Evolutionary conservation across 2,329 filamentous ascomycete species (phyloP), one percentile per base, ranked within the genome.

Genomic region (Exophiala calicioides): DNA sequence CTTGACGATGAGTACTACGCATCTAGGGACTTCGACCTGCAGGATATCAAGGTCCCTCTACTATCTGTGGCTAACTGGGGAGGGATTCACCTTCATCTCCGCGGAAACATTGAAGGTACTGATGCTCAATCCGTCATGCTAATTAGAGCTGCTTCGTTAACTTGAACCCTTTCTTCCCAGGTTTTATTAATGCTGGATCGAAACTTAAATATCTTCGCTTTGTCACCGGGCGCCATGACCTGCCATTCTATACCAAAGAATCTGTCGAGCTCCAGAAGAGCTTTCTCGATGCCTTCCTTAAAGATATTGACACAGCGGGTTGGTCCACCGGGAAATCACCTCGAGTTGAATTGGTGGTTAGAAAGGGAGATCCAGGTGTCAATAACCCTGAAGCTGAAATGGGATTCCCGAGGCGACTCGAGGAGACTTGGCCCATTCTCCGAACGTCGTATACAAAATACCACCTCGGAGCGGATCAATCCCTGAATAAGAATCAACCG

Each of bases 271-370:
- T n/a, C n/a, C n/a, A n/a, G n/a, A n/a, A n/a, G n/a, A n/a, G n/a
- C n/a, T 88, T 88, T 62, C 67, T 88, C 0, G 81, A 86, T 48
- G 83, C 84, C 0, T 88, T 88, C 59, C 72, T 88, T 27, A 87
- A 86, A 56, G 79, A 73, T 1, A 74, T 86, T 0, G 84, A 88
- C 56, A 68, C 70, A 0, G 70, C 70, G 1, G 65, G 65, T 6
- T 66, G 60, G 63, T 55, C 5, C 81, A 52, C 3, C 82, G 50
- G 50, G 3, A 50, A 53, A 32, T 10, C 38, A 23, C 72, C 83
- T 0, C 74, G 79, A 0, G 81, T 88, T 1, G 76, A 74, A 29
- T 58, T 87, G 0, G 73, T 80, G 0, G 66, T 88, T 1, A 74
- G 84, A 9, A 84, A 83, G 60, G 83, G 84, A 3, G 75, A 87